Percentiles rank a stretch among this genome's conserved stretches.
phyloP scores from a whole-genome alignment of 495 filamentous ascomycete species.

The Annulohypoxylon nitens region DNA sequence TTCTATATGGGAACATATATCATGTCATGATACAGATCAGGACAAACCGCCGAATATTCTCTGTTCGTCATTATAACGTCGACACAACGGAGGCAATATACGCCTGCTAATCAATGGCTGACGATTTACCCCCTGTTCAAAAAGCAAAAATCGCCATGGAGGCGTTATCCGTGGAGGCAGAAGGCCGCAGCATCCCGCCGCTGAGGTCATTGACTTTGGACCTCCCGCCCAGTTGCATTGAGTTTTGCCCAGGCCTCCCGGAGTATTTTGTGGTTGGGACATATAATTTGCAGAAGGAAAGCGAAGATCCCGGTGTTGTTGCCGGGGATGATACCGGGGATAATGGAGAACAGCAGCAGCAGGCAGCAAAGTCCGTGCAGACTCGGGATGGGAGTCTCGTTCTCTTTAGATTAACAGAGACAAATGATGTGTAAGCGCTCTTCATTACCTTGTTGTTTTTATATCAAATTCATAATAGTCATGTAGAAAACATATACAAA shows the following conservation, averaged over 20 bases:
- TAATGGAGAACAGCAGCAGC: slow-evolving; percentile 29
- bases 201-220: slow-evolving; percentile 62
- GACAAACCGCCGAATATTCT: background rate
- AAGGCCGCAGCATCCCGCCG: slow-evolving; percentile 47
- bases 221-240: slow-evolving; percentile 84
- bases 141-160: slow-evolving; percentile 36
- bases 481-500: slow-evolving; percentile 59
- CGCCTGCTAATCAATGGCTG: background rate
- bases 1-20: background rate
- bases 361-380: slow-evolving; percentile 58
- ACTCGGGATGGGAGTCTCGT: slow-evolving; percentile 79
- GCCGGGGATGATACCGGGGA: slow-evolving; percentile 54
- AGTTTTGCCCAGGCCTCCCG: slow-evolving; percentile 76
- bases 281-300: slow-evolving; percentile 76
- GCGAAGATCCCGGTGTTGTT: slow-evolving; percentile 41
- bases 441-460: background rate
- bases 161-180: slow-evolving; percentile 31
- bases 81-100: background rate
- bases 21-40: background rate
- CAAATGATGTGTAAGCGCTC: slow-evolving; percentile 64
- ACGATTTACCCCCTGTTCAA: background rate
- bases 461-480: slow-evolving; percentile 37
- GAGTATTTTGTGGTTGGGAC: slow-evolving; percentile 86
- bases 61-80: background rate
- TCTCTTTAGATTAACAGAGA: slow-evolving; percentile 68